Percentiles rank a stretch among this genome's conserved stretches.
These are phyloP conservation scores for Furcasterigmium sp. DNA, from an alignment of 2,329 filamentous ascomycete species.

Conservation along the genomic window DNA sequence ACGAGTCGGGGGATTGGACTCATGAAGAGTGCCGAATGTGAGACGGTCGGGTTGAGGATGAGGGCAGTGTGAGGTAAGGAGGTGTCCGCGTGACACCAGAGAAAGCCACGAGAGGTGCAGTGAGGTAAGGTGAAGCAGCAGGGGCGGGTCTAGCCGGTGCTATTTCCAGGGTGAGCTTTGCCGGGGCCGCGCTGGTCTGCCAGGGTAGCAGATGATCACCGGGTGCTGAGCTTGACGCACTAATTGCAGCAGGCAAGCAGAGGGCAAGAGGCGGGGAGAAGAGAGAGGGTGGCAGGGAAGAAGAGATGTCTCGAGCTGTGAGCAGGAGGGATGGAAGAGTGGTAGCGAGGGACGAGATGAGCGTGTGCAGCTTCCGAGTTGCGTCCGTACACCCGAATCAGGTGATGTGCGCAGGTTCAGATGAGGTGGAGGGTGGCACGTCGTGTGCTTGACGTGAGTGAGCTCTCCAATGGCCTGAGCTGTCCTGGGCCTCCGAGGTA, in stretches of 20 bases:
- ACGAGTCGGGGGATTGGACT: neutral
- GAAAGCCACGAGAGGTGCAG: neutral
- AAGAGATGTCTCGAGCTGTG: slow-evolving; percentile 1
- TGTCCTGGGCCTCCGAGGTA: no score
- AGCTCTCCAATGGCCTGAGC: no score
- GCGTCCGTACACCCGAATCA: neutral
- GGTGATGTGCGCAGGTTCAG: neutral
- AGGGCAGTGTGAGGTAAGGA: neutral
- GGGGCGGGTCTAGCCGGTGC: neutral
- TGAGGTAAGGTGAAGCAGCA: neutral
- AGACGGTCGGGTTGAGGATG: neutral
- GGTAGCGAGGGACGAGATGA: neutral
- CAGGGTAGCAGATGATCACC: neutral
- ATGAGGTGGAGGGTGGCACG: neutral
- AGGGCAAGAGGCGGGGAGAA: neutral
- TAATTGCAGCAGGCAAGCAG: neutral
- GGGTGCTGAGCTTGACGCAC: neutral
- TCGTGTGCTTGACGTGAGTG: no score
- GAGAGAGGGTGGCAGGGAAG: neutral
- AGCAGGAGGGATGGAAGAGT: neutral
- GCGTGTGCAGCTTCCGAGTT: neutral
- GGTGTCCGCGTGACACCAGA: neutral
- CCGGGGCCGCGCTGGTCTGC: neutral
- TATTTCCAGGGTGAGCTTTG: neutral
- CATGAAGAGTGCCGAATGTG: slow-evolving; percentile 4